Evolutionary conservation across 352 stramenopile species (phyloP).

Genomic region (Phytopythium kandeliae): DNA sequence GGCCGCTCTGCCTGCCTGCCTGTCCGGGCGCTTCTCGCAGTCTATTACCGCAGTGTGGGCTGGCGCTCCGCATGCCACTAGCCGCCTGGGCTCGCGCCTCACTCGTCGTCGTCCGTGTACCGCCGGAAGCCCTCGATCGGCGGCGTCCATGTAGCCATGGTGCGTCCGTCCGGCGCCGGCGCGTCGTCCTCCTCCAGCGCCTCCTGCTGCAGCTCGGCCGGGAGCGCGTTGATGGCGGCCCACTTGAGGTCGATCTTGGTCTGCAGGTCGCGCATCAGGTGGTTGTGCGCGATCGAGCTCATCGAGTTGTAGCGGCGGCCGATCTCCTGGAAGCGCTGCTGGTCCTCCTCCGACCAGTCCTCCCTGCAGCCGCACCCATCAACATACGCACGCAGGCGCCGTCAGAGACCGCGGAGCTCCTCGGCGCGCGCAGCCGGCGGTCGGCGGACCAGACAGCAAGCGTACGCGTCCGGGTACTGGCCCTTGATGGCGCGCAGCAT

Average conservation of each 20-base stretch:
- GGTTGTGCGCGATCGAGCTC: constrained; percentile 81
- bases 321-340: constrained; percentile 72
- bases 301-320: constrained; percentile 77
- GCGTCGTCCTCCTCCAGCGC: constrained; percentile 66
- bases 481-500: constrained; percentile 80
- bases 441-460: not conserved
- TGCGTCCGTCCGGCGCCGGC: constrained; percentile 53
- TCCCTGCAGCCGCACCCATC: constrained; percentile 24
- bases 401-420: too few relatives aligned
- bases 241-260: constrained; percentile 91
- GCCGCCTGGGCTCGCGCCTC: not conserved
- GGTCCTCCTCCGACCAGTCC: constrained; percentile 77
- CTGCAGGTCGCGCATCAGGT: constrained; percentile 85
- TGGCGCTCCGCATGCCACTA: not conserved
- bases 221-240: constrained; percentile 86
- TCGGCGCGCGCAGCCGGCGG: too few relatives aligned
- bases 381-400: too few relatives aligned
- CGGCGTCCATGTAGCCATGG: constrained; percentile 83
- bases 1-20: too few relatives aligned
- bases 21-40: not conserved
- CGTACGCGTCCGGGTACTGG: constrained; percentile 68
- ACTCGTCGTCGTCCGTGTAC: constrained; percentile 55
- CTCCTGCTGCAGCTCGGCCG: constrained; percentile 70
- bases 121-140: constrained; percentile 83
- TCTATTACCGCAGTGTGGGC: constrained; percentile 1